Evolutionary conservation across 495 filamentous ascomycete genomes (phyloP), one percentile per base, ranked within the genome.

Genomic region (Haplographium delicatum): DNA sequence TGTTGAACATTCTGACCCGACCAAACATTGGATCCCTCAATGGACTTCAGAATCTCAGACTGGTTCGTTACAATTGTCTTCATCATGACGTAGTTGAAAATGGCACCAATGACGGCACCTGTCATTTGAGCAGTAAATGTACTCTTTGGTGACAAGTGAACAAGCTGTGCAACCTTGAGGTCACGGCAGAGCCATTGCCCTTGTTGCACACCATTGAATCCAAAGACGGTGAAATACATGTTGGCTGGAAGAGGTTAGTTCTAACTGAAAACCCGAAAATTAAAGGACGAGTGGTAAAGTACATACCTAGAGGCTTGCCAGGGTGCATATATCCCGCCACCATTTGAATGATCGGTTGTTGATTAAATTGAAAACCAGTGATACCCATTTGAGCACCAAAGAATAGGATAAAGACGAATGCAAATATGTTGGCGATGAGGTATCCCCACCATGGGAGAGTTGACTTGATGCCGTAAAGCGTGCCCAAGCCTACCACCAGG

Each of bases 391-490:
- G 41, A 26, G 41, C 41, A 2, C 71, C 73, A 10, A 64, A 23
- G 76, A 56, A 44, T 7, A 44, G 19, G 22, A 44, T 26, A 16
- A 44, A 44, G 5, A 44, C 4, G 3, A 15, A 15, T 10, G 22
- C 41, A 25, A 44, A 27, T 11, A 44, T n/a, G 11, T 27, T 44
- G 4, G 42, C 28, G 11, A 83, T 51, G 23, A 83, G 59, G 51
- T 74, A 81, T 2, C 68, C 78, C 79, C 78, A 82, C 26, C 56
- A 71, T 0, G 79, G 74, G 9, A 82, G 64, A 0, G 75, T 76
- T 16, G 72, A 70, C 7, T 75, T 58, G 34, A 71, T 69, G 53
- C 68, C 67, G 45, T 73, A 64, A 20, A 69, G 67, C 10, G 69
- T 67, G 24, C 71, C 64, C 8, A 82, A 56, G 5, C 75, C 80